Conservation (phyloP, 2,329 filamentous ascomycete genomes). For the Thielaviopsis musarum region DNA sequence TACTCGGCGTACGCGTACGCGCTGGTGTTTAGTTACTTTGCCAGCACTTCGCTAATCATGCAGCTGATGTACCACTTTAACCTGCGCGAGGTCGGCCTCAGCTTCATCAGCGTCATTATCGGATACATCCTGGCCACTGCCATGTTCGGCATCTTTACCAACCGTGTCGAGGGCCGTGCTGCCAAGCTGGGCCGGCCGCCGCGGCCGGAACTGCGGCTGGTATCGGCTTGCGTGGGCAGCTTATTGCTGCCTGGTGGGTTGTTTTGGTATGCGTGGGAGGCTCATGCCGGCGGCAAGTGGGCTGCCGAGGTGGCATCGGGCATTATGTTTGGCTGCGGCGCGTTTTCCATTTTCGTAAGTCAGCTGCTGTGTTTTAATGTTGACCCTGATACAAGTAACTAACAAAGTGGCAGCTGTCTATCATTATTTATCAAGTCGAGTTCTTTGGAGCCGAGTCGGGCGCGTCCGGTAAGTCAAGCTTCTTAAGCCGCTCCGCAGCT, state of each 20-base stretch:
- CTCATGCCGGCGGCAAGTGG: constrained; percentile 29
- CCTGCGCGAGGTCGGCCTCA: constrained; percentile 25
- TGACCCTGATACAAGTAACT: background rate
- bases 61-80: constrained; percentile 27
- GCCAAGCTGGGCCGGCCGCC: constrained; percentile 25
- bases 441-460: constrained; percentile 14
- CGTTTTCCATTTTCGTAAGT: constrained; percentile 40
- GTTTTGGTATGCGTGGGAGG: constrained; percentile 46
- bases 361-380: background rate
- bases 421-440: constrained; percentile 14
- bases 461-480: constrained; percentile 11
- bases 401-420: constrained; percentile 13
- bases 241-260: constrained; percentile 34
- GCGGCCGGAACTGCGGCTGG: constrained; percentile 38
- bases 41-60: constrained; percentile 32
- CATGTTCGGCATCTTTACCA: constrained; percentile 17
- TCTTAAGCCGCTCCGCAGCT: background rate
- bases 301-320: constrained; percentile 33
- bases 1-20: constrained; percentile 35
- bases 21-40: constrained; percentile 36
- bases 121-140: constrained; percentile 26
- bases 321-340: constrained; percentile 41
- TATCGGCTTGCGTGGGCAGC: constrained; percentile 41
- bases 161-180: constrained; percentile 24
- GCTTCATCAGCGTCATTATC: constrained; percentile 29